A percentile compares a stretch with the other conserved stretches of the same genome.
Conservation (phyloP, 2,329 filamentous ascomycete species). For the Sordariomycetes sp. region DNA sequence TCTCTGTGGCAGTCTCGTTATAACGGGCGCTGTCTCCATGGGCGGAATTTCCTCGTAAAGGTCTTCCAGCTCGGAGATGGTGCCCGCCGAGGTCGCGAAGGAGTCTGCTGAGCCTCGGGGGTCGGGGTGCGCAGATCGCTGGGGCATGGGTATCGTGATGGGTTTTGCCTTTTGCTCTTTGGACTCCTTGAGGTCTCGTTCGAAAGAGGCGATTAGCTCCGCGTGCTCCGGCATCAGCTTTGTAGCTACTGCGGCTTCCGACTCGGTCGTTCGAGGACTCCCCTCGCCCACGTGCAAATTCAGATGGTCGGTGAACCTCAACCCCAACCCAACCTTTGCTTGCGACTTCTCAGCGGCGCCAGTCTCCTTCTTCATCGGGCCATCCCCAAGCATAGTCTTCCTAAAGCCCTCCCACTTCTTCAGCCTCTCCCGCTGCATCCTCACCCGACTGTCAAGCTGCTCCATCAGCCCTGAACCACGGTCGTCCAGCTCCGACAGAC, state of each 20-base stretch:
- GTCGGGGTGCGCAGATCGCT: neutral
- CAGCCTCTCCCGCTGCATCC: conserved; percentile 53
- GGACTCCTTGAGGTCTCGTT: conserved; percentile 22
- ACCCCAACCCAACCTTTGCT: conserved; percentile 29
- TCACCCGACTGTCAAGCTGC: conserved; percentile 57
- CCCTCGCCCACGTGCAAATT: conserved; percentile 24
- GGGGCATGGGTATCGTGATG: neutral
- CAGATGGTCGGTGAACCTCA: conserved; percentile 41
- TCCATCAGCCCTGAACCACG: conserved; percentile 43
- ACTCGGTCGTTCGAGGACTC: conserved; percentile 14
- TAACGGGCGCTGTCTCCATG: neutral
- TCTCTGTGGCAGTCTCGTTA: conserved; percentile 1
- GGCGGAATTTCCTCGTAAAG: conserved; percentile 29
- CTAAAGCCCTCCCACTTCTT: conserved; percentile 62
- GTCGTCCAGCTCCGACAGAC: conserved; percentile 41
- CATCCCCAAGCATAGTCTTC: conserved; percentile 27
- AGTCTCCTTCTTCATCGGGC: conserved; percentile 1
- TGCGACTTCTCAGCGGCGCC: conserved; percentile 7
- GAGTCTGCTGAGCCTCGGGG: neutral
- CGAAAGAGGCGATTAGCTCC: conserved; percentile 25
- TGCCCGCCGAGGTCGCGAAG: conserved; percentile 11
- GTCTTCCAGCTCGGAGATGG: conserved; percentile 36
- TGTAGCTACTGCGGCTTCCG: conserved; percentile 6
- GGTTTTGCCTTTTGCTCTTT: conserved; percentile 1
- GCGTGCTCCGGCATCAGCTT: conserved; percentile 27